Conservation (phyloP, 1,284 basidiomycete genomes). For the Papiliotrema nemorosa region DNA sequence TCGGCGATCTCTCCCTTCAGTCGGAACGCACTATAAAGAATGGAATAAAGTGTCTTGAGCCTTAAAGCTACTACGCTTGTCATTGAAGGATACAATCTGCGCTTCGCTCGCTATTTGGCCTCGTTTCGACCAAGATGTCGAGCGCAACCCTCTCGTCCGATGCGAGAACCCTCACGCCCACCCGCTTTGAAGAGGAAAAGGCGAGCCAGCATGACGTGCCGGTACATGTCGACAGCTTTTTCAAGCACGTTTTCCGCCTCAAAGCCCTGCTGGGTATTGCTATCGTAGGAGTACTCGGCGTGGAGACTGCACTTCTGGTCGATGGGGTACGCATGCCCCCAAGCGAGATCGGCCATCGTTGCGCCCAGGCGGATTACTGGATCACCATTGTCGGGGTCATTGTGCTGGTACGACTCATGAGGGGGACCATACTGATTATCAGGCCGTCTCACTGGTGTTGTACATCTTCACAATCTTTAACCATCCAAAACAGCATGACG, state of each 20-base stretch:
- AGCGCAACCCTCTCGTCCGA: no score
- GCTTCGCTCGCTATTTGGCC: no score
- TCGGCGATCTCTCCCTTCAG: no score
- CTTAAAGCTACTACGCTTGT: no score
- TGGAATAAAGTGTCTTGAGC: no score
- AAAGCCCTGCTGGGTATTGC: conserved; percentile 14
- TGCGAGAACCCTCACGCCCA: no score
- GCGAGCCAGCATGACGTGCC: conserved; percentile 7
- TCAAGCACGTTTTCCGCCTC: conserved; percentile 16
- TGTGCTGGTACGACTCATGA: not conserved
- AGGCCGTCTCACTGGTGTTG: not conserved
- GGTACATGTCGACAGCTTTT: conserved; percentile 17
- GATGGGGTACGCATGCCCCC: not conserved
- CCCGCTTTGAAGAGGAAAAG: not conserved
- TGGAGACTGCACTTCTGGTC: not conserved
- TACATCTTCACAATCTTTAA: not conserved
- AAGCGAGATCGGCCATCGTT: not conserved
- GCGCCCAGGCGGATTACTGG: not conserved
- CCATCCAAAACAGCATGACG: not conserved
- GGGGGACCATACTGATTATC: not conserved
- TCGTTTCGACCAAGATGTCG: no score
- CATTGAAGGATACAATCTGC: not conserved
- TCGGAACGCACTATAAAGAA: no score
- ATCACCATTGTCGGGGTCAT: not conserved
- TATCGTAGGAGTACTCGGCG: not conserved